Evolutionary conservation across 345 rosid species (phyloP).

Genomic region (Acer campestre): DNA sequence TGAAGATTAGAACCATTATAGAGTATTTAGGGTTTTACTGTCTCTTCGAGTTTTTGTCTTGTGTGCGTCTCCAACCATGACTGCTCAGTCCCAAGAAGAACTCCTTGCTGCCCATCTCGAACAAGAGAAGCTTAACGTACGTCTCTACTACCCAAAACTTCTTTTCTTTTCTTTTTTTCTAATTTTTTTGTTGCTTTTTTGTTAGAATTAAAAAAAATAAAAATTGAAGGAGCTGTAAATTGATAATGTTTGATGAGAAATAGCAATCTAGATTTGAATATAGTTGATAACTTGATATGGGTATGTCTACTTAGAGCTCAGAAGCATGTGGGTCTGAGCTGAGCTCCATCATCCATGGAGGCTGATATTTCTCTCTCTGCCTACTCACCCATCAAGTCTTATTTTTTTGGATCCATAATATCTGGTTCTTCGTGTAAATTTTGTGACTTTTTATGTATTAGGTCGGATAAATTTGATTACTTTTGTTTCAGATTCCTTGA

Average conservation of each 20-base stretch:
- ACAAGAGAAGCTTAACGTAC: constrained; percentile 43
- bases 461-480: not conserved
- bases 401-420: not conserved
- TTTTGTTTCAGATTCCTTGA: not conserved
- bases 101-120: constrained; percentile 54
- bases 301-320: not conserved
- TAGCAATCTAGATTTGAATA: not conserved
- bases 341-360: no score
- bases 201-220: no score
- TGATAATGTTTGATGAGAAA: not conserved
- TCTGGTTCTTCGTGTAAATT: not conserved
- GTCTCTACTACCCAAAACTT: not conserved
- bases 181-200: not conserved
- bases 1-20: not conserved
- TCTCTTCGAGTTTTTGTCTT: not conserved
- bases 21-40: constrained; percentile 16
- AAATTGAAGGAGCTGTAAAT: not conserved
- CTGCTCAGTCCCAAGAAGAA: constrained; percentile 50
- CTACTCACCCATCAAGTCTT: no score
- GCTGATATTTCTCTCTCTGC: no score
- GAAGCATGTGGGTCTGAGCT: not conserved
- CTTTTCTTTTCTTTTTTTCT: not conserved
- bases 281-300: not conserved
- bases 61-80: constrained; percentile 28
- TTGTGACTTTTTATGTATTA: not conserved